phyloP scores from a whole-genome alignment of 1,284 basidiomycete species.

The Exobasidium rhododendri region DNA sequence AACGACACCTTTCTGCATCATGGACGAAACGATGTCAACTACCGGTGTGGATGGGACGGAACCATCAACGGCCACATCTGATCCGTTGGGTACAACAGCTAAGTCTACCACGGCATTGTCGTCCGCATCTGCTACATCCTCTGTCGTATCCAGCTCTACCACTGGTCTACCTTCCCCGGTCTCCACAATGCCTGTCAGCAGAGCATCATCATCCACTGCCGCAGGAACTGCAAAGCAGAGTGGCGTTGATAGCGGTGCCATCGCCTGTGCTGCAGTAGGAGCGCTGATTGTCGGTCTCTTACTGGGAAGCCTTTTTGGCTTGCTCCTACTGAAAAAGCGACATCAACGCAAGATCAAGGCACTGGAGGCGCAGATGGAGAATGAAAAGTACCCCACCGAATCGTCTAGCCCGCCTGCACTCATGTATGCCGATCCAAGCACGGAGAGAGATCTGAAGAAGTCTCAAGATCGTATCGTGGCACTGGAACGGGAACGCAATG shows the following conservation, averaged over 20 bases:
- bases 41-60: no score
- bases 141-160: no score
- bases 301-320: not conserved
- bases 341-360: not conserved
- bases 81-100: no score
- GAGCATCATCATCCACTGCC: no score
- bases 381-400: not conserved
- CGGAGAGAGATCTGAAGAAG: not conserved
- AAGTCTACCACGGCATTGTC: no score
- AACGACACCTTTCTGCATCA: no score
- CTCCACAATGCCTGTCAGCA: no score
- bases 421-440: conserved; percentile 2
- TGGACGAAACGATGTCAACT: no score
- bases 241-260: not conserved
- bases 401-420: not conserved
- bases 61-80: no score
- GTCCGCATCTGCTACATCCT: no score
- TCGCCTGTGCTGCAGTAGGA: not conserved
- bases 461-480: conserved; percentile 3
- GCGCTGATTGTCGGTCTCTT: not conserved
- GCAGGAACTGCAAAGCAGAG: no score
- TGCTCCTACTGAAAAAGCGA: not conserved
- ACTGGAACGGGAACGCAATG: conserved; percentile 9
- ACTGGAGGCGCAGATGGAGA: not conserved
- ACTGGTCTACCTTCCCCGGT: no score